Base-by-base conservation (phyloP, 2,329 filamentous ascomycete genomes). In the Colletotrichum karsti region DNA sequence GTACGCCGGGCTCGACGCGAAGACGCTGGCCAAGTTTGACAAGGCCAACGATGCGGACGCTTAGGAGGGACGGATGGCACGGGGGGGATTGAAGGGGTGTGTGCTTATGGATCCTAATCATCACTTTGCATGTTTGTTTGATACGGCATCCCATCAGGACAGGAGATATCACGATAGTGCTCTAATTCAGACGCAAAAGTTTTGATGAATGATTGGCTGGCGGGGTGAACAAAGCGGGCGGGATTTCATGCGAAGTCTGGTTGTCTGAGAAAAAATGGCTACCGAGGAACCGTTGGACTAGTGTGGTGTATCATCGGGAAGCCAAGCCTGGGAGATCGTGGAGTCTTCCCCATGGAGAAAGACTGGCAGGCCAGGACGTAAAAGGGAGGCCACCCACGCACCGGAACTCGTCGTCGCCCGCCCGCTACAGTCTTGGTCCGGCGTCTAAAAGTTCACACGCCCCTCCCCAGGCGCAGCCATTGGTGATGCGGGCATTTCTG, bases 21-120 rank as follows among this genome's bases (percentile, higher is more conserved):
- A 77, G 69, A 77, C 84, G 2, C 77, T 78, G 73, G 80, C 73
- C 4, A 88, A 83, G 77, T 75, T 90, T 64, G 81, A 83, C 46
- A 83, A 78, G 74, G 87, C 85, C 30, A 86, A 82, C 51, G 73
- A 77, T n/a, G n/a, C n/a, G n/a, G n/a, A n/a, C n/a, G n/a, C n/a
- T n/a, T n/a, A n/a, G n/a, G n/a, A n/a, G n/a, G n/a, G n/a, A n/a
- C n/a, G n/a, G n/a, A n/a, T n/a, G n/a, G n/a, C n/a, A n/a, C n/a
- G n/a, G n/a, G n/a, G n/a, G 48, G 48, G 20, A 18, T 18, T 46
- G 22, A 22, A 5, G 8, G 30, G 5, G 57, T 39, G 30, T 28
- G 46, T 35, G 46, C 13, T 5, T 37, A 15, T 20, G 42, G 35
- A 18, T 56, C 30, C 44, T 53, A 37, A 20, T 37, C 12, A 42